These are phyloP conservation scores for Aethionema arabicum DNA, from an alignment of 345 rosid species.

Conservation along the genomic window DNA sequence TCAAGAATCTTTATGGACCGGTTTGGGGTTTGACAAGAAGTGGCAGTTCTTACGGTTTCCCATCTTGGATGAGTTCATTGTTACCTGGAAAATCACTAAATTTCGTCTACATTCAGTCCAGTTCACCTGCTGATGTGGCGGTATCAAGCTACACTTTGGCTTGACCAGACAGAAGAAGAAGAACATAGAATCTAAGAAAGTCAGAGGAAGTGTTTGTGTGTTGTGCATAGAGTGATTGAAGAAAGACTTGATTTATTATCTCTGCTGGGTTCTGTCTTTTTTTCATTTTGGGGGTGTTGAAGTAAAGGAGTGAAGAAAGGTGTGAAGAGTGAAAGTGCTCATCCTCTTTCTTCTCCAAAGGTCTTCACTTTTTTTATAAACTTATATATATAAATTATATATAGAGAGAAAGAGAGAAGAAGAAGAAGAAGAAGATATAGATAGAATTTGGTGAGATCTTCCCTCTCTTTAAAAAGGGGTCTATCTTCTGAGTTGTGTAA, in stretches of 20 bases:
- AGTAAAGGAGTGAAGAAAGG: constrained; percentile 38
- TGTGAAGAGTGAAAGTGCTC: constrained; percentile 65
- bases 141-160: constrained; percentile 76
- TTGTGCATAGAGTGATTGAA: constrained; percentile 23
- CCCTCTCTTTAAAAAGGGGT: constrained; percentile 24
- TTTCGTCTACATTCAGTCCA: constrained; percentile 85
- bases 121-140: constrained; percentile 61
- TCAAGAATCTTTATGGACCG: constrained; percentile 86
- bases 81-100: constrained; percentile 74
- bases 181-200: constrained; percentile 11
- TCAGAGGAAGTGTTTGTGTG: constrained; percentile 33
- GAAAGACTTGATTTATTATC: constrained; percentile 33
- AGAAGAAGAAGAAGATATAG: constrained; percentile 26
- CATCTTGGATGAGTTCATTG: constrained; percentile 69
- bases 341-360: constrained; percentile 90
- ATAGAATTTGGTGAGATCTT: constrained; percentile 41
- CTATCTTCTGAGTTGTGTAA: constrained; percentile 33
- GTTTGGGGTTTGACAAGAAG: constrained; percentile 80
- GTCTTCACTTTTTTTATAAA: constrained; percentile 30
- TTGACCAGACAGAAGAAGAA: constrained; percentile 39
- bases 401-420: constrained; percentile 16
- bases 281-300: constrained; percentile 35
- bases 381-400: constrained; percentile 34
- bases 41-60: constrained; percentile 61
- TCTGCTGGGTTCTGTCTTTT: constrained; percentile 44